phyloP scores from a whole-genome alignment of 768 basidiomycete genomes.

The Asterophora lycoperdoides region DNA sequence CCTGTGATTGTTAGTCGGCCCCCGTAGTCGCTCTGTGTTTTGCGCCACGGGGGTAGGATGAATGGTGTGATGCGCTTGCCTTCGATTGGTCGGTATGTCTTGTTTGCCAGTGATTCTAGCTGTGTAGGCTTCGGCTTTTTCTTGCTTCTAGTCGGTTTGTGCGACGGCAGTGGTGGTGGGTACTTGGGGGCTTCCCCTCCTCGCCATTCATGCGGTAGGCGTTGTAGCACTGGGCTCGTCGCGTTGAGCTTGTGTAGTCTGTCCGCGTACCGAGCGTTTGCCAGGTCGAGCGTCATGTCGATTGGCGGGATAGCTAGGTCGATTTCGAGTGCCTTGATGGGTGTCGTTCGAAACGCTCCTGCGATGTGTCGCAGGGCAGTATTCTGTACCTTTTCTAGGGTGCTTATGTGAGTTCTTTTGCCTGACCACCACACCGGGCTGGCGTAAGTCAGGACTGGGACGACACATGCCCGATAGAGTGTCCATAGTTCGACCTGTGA shows the following conservation, averaged over 20 bases:
- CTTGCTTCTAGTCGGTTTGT: not conserved
- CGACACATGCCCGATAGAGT: conserved; percentile 28
- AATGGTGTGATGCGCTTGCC: not conserved
- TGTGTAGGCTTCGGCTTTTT: conserved; percentile 4
- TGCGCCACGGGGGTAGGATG: not conserved
- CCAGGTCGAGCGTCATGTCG: conserved; percentile 10
- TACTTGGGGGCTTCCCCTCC: not conserved
- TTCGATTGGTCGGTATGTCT: conserved; percentile 1
- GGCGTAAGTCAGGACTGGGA: too few relatives aligned
- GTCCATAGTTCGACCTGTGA: conserved; percentile 23
- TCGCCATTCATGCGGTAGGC: not conserved
- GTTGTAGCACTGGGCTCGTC: not conserved
- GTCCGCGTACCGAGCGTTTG: conserved; percentile 12
- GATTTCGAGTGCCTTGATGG: conserved; percentile 26
- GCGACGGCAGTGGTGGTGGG: conserved; percentile 19
- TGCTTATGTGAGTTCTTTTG: too few relatives aligned
- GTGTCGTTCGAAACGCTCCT: conserved; percentile 30
- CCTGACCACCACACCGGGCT: too few relatives aligned
- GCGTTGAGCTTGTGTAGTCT: conserved; percentile 22
- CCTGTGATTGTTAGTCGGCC: not conserved
- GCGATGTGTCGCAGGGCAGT: conserved; percentile 26
- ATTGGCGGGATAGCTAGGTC: conserved; percentile 32
- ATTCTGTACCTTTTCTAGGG: too few relatives aligned
- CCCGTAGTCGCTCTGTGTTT: not conserved
- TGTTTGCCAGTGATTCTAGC: conserved; percentile 15